A percentile compares a stretch with the other conserved stretches of the same genome.
These are phyloP conservation scores for Sarocladium brachiariae DNA, from an alignment of 2,329 filamentous ascomycete species.

Conservation along the genomic window DNA sequence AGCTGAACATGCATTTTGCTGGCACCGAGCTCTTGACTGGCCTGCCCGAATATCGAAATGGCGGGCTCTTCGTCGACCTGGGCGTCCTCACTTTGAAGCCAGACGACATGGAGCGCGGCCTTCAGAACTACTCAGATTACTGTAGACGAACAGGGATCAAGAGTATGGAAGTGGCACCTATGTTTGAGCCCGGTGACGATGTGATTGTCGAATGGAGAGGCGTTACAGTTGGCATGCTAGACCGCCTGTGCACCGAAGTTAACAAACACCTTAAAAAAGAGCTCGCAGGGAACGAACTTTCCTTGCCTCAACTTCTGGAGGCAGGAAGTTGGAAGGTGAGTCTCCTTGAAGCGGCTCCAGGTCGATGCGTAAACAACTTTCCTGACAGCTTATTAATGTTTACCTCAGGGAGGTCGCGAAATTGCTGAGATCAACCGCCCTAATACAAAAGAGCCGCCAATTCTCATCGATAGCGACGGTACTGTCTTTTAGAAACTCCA, in stretches of 20 bases:
- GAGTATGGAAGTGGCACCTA: conserved; percentile 45
- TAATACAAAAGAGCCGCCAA: conserved; percentile 93
- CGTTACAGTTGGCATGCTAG: conserved; percentile 54
- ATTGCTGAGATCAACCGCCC: conserved; percentile 92
- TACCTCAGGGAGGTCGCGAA: conserved; percentile 72
- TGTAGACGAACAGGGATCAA: conserved; percentile 65
- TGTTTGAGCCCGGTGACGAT: conserved; percentile 53
- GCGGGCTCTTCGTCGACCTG: conserved; percentile 78
- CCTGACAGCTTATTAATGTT: conserved; percentile 6
- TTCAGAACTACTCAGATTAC: conserved; percentile 57
- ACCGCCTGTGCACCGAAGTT: conserved; percentile 44
- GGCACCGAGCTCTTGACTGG: conserved; percentile 79
- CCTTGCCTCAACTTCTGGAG: conserved; percentile 82
- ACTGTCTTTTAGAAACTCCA: conserved; percentile 69
- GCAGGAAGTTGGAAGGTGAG: conserved; percentile 96
- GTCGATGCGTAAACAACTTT: too few relatives aligned
- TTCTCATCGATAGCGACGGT: conserved; percentile 92
- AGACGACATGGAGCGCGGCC: conserved; percentile 61
- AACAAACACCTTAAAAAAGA: conserved; percentile 57
- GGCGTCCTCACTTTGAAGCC: conserved; percentile 72
- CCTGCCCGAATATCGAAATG: conserved; percentile 87
- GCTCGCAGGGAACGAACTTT: conserved; percentile 65
- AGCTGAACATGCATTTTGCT: conserved; percentile 74
- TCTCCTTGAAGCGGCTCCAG: neutral
- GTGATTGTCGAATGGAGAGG: conserved; percentile 62